Conservation (phyloP, 208 protist species). For the Wallacemonas rigidus region DNA sequence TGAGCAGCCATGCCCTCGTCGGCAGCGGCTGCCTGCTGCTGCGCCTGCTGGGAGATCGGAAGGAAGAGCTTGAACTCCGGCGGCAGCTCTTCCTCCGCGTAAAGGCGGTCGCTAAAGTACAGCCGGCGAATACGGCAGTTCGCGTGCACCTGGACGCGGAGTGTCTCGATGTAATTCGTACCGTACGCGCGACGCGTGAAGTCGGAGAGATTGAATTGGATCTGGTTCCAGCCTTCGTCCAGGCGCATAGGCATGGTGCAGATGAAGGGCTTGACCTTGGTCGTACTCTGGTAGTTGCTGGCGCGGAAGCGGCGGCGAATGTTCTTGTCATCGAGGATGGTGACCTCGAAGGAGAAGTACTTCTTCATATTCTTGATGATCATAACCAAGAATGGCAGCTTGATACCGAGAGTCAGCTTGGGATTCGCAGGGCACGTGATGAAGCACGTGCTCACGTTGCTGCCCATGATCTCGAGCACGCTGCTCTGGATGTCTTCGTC, state of each 20-base stretch:
- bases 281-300: conserved; percentile 99
- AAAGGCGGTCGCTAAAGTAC: conserved; percentile 99
- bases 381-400: conserved; percentile 99
- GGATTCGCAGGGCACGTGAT: conserved; percentile 97
- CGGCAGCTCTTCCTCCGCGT: conserved; percentile 99
- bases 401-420: conserved; percentile 99
- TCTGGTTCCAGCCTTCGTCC: conserved; percentile 99
- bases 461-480: conserved; percentile 98
- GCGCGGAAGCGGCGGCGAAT: conserved; percentile 97
- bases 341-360: conserved; percentile 99
- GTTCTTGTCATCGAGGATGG: conserved; percentile 99
- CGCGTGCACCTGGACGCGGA: conserved; percentile 97
- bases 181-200: conserved; percentile 99
- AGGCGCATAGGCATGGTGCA: conserved; percentile 99
- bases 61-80: conserved; percentile 99
- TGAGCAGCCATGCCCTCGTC: conserved; percentile 20
- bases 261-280: conserved; percentile 99
- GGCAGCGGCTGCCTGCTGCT: conserved; percentile 24
- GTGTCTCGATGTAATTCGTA: conserved; percentile 99
- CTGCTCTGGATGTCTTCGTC: conserved; percentile 99
- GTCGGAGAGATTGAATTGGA: conserved; percentile 99
- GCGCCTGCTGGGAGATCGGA: conserved; percentile 87
- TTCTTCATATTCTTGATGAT: conserved; percentile 99
- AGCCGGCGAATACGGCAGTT: conserved; percentile 99
- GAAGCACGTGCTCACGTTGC: conserved; percentile 98